These are phyloP conservation scores for Fusarium verticillioides DNA, from an alignment of 2,329 filamentous ascomycete genomes.

Conservation along the genomic window DNA sequence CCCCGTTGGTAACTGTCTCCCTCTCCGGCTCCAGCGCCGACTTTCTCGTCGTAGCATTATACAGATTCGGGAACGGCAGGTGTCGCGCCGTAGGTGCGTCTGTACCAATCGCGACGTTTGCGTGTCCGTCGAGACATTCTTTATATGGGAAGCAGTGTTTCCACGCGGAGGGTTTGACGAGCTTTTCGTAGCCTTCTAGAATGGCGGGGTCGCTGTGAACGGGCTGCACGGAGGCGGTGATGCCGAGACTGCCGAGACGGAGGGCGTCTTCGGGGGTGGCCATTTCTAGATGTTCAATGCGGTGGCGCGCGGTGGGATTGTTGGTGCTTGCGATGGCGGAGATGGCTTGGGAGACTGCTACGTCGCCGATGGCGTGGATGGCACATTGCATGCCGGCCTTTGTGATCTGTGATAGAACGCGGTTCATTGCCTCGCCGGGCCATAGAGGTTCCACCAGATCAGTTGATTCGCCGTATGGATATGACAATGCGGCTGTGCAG, in stretches of 20 bases:
- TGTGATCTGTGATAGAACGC: constrained; percentile 65
- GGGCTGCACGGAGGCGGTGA: constrained; percentile 69
- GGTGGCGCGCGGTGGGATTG: constrained; percentile 62
- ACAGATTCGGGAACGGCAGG: constrained; percentile 64
- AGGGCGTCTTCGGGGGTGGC: constrained; percentile 64
- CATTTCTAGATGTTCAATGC: constrained; percentile 74
- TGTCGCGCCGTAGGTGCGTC: constrained; percentile 70
- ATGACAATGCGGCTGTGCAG: constrained; percentile 69
- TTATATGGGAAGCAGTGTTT: constrained; percentile 71
- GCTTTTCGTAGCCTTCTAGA: constrained; percentile 67
- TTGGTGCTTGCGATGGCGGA: constrained; percentile 61
- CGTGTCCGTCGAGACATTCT: constrained; percentile 67
- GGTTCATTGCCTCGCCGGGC: constrained; percentile 60
- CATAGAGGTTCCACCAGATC: constrained; percentile 63
- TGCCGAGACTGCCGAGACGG: constrained; percentile 67
- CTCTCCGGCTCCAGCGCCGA: constrained; percentile 61
- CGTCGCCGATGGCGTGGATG: constrained; percentile 73
- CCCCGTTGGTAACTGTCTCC: constrained; percentile 59
- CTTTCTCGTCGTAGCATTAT: constrained; percentile 67
- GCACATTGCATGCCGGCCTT: constrained; percentile 68
- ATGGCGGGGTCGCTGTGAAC: constrained; percentile 71
- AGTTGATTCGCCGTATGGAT: constrained; percentile 66
- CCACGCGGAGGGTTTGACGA: constrained; percentile 66
- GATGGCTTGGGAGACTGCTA: constrained; percentile 66
- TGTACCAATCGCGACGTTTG: constrained; percentile 66